Evolutionary conservation across 495 filamentous ascomycete species (phyloP).

Genomic region (Penicillium pulvis): DNA sequence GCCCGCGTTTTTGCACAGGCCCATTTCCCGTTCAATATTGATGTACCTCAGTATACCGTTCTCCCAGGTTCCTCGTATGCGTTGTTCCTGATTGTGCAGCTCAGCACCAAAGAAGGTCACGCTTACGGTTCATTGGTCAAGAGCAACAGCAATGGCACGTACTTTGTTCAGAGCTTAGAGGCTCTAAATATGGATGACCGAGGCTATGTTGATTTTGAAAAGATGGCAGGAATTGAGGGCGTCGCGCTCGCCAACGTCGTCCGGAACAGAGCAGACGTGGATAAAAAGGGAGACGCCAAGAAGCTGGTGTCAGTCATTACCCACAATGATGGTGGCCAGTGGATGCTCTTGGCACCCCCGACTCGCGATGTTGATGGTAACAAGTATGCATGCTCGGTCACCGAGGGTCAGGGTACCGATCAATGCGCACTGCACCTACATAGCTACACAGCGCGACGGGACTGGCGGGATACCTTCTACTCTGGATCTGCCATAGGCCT

Average conservation of each 20-base stretch:
- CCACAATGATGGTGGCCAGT: conserved; percentile 92
- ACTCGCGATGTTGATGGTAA: conserved; percentile 68
- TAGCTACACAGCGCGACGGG: conserved; percentile 85
- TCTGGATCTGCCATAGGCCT: conserved; percentile 87
- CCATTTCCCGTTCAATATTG: conserved; percentile 79
- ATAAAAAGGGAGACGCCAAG: conserved; percentile 67
- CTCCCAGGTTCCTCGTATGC: conserved; percentile 91
- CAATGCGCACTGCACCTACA: conserved; percentile 89
- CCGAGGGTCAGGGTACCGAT: conserved; percentile 47
- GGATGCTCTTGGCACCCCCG: conserved; percentile 72
- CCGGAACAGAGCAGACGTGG: conserved; percentile 62
- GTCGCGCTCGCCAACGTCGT: conserved; percentile 87
- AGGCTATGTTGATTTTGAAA: conserved; percentile 94
- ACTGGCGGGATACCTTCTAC: conserved; percentile 79
- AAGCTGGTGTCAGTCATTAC: conserved; percentile 86
- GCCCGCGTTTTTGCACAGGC: conserved; percentile 79
- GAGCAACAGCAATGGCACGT: conserved; percentile 97
- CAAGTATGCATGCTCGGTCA: conserved; percentile 64
- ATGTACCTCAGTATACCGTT: conserved; percentile 83
- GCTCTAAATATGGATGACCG: conserved; percentile 72
- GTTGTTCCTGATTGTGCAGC: conserved; percentile 87
- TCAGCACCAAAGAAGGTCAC: conserved; percentile 57
- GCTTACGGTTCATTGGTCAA: conserved; percentile 89
- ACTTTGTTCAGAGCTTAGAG: conserved; percentile 78
- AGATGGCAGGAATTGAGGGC: conserved; percentile 87